Percentiles rank a stretch among this genome's conserved stretches.
Evolutionary conservation across 805 yeast genomes (phyloP).

Genomic region (Ogataea angusta): DNA sequence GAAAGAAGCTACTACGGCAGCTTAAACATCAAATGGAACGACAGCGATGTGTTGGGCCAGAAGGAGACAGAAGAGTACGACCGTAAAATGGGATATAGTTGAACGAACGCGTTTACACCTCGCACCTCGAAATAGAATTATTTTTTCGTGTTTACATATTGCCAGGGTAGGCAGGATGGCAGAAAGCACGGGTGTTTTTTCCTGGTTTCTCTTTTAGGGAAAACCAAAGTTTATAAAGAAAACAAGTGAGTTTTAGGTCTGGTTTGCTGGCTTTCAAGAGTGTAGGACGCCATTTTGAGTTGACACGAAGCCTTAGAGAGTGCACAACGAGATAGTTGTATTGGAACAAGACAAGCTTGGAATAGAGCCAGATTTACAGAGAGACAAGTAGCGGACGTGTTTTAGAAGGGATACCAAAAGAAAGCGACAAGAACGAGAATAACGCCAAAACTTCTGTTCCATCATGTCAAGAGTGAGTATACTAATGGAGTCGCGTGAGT

Average conservation of each 20-base stretch:
- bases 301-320: not conserved
- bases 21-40: constrained; percentile 27
- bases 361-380: not conserved
- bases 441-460: not conserved
- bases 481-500: not conserved
- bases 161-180: constrained; percentile 22
- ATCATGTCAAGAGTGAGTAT: constrained; percentile 6
- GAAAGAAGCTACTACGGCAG: constrained; percentile 20
- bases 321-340: constrained; percentile 1
- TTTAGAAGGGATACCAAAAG: constrained; percentile 6
- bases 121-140: constrained; percentile 2
- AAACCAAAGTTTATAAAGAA: constrained; percentile 17
- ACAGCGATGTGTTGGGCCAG: constrained; percentile 20
- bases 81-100: constrained; percentile 28
- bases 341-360: not conserved
- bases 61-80: constrained; percentile 28
- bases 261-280: constrained; percentile 1
- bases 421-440: not conserved
- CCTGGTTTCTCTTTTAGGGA: constrained; percentile 17
- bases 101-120: constrained; percentile 11
- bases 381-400: constrained; percentile 2
- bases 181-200: constrained; percentile 19
- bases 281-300: constrained; percentile 2
- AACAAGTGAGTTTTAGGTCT: constrained; percentile 18
- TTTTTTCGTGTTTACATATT: constrained; percentile 20